These are phyloP conservation scores for Rutstroemia sp. DNA, from an alignment of 2,329 filamentous ascomycete genomes.

Conservation along the genomic window DNA sequence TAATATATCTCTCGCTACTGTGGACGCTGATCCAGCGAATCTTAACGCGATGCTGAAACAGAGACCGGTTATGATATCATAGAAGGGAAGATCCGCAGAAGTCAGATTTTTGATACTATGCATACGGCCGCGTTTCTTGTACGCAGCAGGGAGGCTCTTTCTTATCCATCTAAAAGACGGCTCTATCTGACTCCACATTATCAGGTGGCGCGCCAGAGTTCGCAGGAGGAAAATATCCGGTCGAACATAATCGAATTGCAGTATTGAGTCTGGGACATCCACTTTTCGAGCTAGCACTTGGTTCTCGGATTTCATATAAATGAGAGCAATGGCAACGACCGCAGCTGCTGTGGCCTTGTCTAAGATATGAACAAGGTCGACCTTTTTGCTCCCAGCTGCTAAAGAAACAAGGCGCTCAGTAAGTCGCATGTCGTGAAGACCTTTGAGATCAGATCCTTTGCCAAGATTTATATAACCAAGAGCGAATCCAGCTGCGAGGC, in stretches of 20 bases:
- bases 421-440: conserved; percentile 87
- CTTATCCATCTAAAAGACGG: conserved; percentile 69
- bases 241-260: conserved; percentile 92
- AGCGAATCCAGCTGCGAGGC: conserved; percentile 86
- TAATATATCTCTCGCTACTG: conserved; percentile 69
- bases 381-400: conserved; percentile 82
- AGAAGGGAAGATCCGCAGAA: conserved; percentile 83
- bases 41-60: conserved; percentile 73
- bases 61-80: conserved; percentile 83
- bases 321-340: conserved; percentile 79
- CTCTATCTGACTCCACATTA: conserved; percentile 82
- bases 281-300: conserved; percentile 81
- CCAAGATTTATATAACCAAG: conserved; percentile 92
- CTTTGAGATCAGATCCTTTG: conserved; percentile 79
- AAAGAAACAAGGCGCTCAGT: conserved; percentile 81
- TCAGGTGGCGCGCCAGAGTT: conserved; percentile 82
- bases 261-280: conserved; percentile 79
- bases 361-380: conserved; percentile 85
- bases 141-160: conserved; percentile 62
- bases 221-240: conserved; percentile 88
- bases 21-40: conserved; percentile 65
- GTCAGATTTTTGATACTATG: conserved; percentile 53
- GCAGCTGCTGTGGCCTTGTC: conserved; percentile 93
- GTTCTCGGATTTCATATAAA: conserved; percentile 97
- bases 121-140: conserved; percentile 55